Evolutionary conservation across 805 yeast species (phyloP).

Genomic region (Sugiyamaella marilandica): DNA sequence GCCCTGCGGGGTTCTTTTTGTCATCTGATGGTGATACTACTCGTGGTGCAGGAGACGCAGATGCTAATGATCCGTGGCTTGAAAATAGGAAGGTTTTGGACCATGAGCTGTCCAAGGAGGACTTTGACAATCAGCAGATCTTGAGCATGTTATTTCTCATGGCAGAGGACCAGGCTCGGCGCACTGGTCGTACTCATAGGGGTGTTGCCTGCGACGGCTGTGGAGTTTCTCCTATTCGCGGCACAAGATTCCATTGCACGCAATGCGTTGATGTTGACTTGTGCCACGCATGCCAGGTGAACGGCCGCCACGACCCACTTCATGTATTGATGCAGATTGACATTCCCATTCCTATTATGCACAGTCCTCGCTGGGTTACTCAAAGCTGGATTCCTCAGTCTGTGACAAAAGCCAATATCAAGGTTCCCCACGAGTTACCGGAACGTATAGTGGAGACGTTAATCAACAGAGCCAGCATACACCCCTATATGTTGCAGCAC

Average conservation of each 20-base stretch:
- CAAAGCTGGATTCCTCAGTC: conserved; percentile 17
- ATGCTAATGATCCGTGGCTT: not conserved
- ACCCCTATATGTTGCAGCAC: not conserved
- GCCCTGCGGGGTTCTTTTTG: not conserved
- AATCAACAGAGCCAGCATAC: not conserved
- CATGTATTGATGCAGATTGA: conserved; percentile 27
- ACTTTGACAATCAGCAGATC: conserved; percentile 11
- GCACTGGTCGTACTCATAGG: conserved; percentile 26
- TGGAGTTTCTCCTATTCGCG: conserved; percentile 37
- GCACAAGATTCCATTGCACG: conserved; percentile 47
- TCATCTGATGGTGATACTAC: not conserved
- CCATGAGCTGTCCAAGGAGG: not conserved
- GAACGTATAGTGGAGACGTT: not conserved
- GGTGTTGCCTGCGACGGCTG: conserved; percentile 31
- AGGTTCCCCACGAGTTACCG: conserved; percentile 3
- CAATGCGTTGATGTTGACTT: conserved; percentile 52
- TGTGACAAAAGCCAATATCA: not conserved
- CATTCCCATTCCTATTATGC: conserved; percentile 28
- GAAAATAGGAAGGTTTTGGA: not conserved
- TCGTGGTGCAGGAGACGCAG: not conserved
- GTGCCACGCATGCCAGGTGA: conserved; percentile 41
- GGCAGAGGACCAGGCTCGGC: conserved; percentile 23
- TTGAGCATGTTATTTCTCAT: conserved; percentile 22
- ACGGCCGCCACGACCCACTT: conserved; percentile 20
- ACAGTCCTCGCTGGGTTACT: conserved; percentile 25